Conservation (phyloP, 495 filamentous ascomycete genomes). For the Aspergillus ellipticus region DNA sequence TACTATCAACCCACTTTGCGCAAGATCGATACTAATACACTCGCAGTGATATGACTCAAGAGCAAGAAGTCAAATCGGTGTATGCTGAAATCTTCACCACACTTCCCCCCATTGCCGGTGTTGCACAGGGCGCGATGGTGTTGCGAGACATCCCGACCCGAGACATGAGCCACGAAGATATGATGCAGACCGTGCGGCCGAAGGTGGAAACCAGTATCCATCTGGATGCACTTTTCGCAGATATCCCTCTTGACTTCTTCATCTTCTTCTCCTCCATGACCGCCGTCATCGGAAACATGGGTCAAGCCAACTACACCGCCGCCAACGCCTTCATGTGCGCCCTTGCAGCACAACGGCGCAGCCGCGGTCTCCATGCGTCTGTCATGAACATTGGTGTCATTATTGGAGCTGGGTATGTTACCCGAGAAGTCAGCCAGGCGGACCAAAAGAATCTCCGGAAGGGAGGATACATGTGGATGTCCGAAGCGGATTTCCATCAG, state of each 20-base stretch:
- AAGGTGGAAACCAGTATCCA: neutral
- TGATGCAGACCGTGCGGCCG: neutral
- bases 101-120: neutral
- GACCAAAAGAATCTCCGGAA: slow-evolving; percentile 22
- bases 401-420: slow-evolving; percentile 38
- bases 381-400: slow-evolving; percentile 53
- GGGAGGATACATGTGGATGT: slow-evolving; percentile 40
- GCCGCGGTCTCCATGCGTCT: neutral
- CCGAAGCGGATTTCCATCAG: slow-evolving; percentile 57
- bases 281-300: slow-evolving; percentile 31
- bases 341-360: neutral
- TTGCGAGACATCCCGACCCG: neutral
- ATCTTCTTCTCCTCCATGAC: slow-evolving; percentile 33
- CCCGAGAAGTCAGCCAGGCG: slow-evolving; percentile 22
- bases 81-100: neutral
- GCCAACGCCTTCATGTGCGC: slow-evolving; percentile 16
- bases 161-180: neutral
- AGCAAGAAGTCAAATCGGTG: neutral
- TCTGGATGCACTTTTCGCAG: slow-evolving; percentile 32
- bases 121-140: neutral
- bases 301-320: slow-evolving; percentile 47
- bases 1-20: neutral
- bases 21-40: neutral
- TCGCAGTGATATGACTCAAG: neutral
- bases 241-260: slow-evolving; percentile 42